Conservation (phyloP, 1,284 basidiomycete species). For the Phaffia rhodozyma region DNA sequence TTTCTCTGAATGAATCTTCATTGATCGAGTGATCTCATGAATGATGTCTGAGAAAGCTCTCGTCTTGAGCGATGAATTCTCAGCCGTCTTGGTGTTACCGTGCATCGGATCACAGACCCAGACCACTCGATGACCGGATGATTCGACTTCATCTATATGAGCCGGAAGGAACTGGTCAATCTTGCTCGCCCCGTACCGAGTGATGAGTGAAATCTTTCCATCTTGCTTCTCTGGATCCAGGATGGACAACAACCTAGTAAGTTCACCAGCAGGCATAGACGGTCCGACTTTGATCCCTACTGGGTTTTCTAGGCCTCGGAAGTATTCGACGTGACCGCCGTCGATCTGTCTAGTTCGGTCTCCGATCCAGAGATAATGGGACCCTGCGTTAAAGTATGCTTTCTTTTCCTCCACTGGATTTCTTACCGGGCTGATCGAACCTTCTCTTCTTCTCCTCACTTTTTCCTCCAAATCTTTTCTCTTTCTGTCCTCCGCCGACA, state of each 20-base stretch:
- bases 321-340: conserved; percentile 87
- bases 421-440: neutral
- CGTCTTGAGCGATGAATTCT: conserved; percentile 57
- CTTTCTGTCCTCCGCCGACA: conserved; percentile 27
- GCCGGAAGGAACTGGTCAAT: conserved; percentile 61
- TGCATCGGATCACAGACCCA: conserved; percentile 95
- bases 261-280: conserved; percentile 64
- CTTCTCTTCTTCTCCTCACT: neutral
- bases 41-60: conserved; percentile 86
- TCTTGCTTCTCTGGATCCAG: conserved; percentile 73
- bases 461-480: neutral
- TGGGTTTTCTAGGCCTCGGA: conserved; percentile 86
- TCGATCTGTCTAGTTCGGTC: conserved; percentile 88
- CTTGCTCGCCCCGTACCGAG: conserved; percentile 84
- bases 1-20: conserved; percentile 63
- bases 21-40: conserved; percentile 66
- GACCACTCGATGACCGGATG: conserved; percentile 69
- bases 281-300: conserved; percentile 96
- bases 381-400: conserved; percentile 57
- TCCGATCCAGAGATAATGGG: conserved; percentile 91
- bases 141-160: conserved; percentile 74
- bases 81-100: conserved; percentile 64
- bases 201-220: conserved; percentile 81
- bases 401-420: conserved; percentile 25
- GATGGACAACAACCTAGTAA: conserved; percentile 67